Conservation (phyloP, 257 asterid genomes). For the Primulina eburnea region DNA sequence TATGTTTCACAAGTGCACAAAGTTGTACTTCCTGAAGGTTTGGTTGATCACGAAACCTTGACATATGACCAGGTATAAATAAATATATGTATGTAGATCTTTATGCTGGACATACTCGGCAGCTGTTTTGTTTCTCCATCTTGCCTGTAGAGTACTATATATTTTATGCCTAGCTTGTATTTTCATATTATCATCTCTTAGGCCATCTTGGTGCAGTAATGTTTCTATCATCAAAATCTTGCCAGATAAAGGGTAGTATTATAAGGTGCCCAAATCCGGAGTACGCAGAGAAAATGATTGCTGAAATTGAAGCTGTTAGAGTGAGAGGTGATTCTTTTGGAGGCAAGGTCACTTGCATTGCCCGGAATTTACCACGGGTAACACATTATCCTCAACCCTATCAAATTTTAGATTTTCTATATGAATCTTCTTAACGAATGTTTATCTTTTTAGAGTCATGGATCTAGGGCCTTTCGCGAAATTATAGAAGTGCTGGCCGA, state of each 20-base stretch:
- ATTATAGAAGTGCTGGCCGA: constrained; percentile 94
- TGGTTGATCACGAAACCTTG: constrained; percentile 65
- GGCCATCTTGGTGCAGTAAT: constrained; percentile 8
- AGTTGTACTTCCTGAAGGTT: constrained; percentile 74
- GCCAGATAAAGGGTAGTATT: constrained; percentile 78
- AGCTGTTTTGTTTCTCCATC: no score
- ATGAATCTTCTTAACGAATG: no score
- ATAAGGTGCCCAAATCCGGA: constrained; percentile 91
- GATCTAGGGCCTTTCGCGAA: constrained; percentile 91
- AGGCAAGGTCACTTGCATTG: constrained; percentile 96
- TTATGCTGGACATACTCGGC: background rate
- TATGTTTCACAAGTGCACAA: constrained; percentile 94
- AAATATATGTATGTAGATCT: background rate
- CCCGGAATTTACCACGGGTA: constrained; percentile 86
- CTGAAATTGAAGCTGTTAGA: constrained; percentile 88
- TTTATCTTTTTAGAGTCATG: constrained; percentile 63
- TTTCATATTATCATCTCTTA: background rate
- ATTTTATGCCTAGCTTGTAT: no score
- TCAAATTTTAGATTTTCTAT: no score
- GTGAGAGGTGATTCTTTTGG: constrained; percentile 95
- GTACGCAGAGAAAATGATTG: constrained; percentile 98
- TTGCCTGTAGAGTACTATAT: background rate
- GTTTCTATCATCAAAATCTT: constrained; percentile 16
- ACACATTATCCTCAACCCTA: background rate
- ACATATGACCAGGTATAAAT: constrained; percentile 66